These are phyloP conservation scores for Quercus phellos DNA, from an alignment of 331 rosid genomes.

Conservation along the genomic window DNA sequence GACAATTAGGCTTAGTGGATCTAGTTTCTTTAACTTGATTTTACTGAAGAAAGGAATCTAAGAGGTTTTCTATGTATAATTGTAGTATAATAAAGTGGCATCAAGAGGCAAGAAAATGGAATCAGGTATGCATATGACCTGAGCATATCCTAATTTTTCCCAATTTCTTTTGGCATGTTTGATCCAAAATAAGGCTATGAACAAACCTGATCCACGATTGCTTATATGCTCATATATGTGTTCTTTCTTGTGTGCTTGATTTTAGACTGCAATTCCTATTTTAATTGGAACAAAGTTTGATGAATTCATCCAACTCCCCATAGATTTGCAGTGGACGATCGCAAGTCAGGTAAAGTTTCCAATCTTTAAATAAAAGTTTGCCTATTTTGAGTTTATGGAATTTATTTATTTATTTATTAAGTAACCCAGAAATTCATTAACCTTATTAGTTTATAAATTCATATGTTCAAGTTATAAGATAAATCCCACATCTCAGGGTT, in stretches of 20 bases:
- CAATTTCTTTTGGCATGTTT: not conserved
- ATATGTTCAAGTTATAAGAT: not conserved
- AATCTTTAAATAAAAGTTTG: not conserved
- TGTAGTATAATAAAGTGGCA: conserved; percentile 71
- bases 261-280: conserved; percentile 84
- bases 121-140: conserved; percentile 46
- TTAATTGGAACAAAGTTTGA: conserved; percentile 92
- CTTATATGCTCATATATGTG: not conserved
- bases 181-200: not conserved
- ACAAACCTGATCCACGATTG: not conserved
- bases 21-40: not conserved
- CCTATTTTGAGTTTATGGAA: not conserved
- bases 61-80: not conserved
- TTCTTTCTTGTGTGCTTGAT: not conserved
- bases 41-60: not conserved
- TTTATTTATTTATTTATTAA: not conserved
- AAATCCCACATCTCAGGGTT: no score
- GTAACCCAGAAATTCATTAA: not conserved
- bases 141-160: not conserved
- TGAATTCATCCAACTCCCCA: conserved; percentile 93
- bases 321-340: conserved; percentile 93
- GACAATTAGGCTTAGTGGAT: not conserved
- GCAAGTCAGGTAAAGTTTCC: conserved; percentile 66
- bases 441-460: not conserved
- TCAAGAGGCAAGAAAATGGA: conserved; percentile 78